phyloP scores from a whole-genome alignment of 805 yeast species.

The Yamadazyma philogaea region DNA sequence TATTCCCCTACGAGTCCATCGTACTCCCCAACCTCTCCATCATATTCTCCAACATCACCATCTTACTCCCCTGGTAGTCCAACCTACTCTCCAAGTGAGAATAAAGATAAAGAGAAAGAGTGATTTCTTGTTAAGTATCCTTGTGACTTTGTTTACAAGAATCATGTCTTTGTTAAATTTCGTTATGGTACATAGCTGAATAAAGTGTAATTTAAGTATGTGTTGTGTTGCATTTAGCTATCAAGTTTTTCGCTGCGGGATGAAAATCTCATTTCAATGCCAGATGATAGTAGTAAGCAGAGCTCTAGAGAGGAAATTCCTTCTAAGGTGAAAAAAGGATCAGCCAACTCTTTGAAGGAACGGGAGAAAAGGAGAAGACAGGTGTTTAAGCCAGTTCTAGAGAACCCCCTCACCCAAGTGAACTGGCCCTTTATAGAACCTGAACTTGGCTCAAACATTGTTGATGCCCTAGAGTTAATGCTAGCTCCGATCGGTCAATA shows the following conservation, averaged over 20 bases:
- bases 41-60: conserved; percentile 74
- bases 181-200: conserved; percentile 6
- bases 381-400: conserved; percentile 62
- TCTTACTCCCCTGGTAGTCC: conserved; percentile 53
- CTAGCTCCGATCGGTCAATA: conserved; percentile 32
- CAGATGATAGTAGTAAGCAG: not conserved
- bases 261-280: not conserved
- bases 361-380: conserved; percentile 50
- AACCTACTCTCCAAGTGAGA: conserved; percentile 39
- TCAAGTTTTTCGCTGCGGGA: conserved; percentile 1
- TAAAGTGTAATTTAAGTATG: conserved; percentile 2
- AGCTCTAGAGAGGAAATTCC: not conserved
- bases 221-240: not conserved
- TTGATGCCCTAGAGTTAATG: conserved; percentile 33
- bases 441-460: conserved; percentile 31
- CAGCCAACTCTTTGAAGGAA: conserved; percentile 41
- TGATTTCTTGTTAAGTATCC: not conserved
- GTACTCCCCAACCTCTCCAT: conserved; percentile 60
- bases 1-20: conserved; percentile 71
- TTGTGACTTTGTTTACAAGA: not conserved
- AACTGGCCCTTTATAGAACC: conserved; percentile 44
- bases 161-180: not conserved
- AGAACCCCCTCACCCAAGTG: conserved; percentile 57
- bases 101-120: conserved; percentile 20
- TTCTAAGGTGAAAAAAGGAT: conserved; percentile 9